Percentiles rank a stretch among this genome's conserved stretches.
Conservation (phyloP, 2,329 filamentous ascomycete species). For the Helicocarpus griseus region DNA sequence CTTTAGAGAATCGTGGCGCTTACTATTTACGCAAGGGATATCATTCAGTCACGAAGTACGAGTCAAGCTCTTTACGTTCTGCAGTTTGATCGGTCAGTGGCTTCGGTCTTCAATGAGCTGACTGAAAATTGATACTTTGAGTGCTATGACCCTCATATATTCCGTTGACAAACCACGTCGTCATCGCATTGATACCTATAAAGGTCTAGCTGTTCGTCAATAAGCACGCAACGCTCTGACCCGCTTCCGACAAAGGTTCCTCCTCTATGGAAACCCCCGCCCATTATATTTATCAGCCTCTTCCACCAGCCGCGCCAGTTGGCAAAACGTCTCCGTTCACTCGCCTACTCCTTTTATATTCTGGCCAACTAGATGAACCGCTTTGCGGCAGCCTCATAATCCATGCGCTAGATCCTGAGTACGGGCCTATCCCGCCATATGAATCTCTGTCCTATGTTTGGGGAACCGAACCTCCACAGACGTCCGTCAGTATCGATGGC, state of each 20-base stretch:
- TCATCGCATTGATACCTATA: too few species aligned
- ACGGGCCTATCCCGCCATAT: neutral
- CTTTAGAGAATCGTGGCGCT: neutral
- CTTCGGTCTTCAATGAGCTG: neutral
- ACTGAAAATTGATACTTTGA: neutral
- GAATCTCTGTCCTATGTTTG: conserved; percentile 6
- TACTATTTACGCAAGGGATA: neutral
- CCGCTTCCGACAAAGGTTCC: neutral
- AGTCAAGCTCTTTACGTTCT: too few species aligned
- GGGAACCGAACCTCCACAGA: neutral
- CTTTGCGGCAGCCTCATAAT: neutral
- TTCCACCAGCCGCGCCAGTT: neutral
- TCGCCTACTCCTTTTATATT: conserved; percentile 1
- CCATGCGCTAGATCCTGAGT: neutral
- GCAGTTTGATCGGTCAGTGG: neutral
- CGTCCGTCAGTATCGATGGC: conserved; percentile 1
- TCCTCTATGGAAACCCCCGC: neutral
- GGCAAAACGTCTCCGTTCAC: conserved; percentile 3
- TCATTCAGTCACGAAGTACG: neutral
- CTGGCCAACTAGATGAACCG: conserved; percentile 1
- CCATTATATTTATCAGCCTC: conserved; percentile 1
- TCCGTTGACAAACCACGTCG: too few species aligned
- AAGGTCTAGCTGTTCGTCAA: neutral
- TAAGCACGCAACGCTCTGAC: neutral
- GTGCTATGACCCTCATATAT: too few species aligned